phyloP scores from a whole-genome alignment of 495 filamentous ascomycete species.

The Xylaria flabelliformis region DNA sequence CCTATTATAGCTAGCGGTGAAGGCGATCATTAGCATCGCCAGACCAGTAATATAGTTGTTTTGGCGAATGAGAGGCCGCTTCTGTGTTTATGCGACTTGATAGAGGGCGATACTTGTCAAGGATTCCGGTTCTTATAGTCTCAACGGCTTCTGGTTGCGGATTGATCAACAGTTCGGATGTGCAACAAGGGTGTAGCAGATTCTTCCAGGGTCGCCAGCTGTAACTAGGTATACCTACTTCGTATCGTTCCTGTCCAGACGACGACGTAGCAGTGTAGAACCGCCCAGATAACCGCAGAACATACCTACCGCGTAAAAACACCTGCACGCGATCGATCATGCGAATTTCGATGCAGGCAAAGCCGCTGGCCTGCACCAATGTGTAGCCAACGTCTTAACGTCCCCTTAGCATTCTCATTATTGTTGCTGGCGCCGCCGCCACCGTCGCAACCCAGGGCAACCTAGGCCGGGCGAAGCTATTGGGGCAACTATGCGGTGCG shows the following conservation, averaged over 20 bases:
- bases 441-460: constrained; percentile 1
- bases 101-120: constrained; percentile 4
- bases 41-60: constrained; percentile 7
- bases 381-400: background rate
- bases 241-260: background rate
- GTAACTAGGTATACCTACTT: background rate
- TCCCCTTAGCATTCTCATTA: constrained; percentile 6
- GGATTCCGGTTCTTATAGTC: background rate
- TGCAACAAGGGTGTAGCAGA: constrained; percentile 21
- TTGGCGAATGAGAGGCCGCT: constrained; percentile 8
- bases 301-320: constrained; percentile 8
- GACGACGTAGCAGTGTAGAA: background rate
- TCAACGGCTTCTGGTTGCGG: background rate
- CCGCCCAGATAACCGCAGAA: constrained; percentile 1
- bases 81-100: constrained; percentile 19
- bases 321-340: constrained; percentile 23
- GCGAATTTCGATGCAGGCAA: constrained; percentile 13
- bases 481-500: constrained; percentile 13
- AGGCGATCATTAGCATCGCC: constrained; percentile 9
- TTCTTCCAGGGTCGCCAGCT: background rate
- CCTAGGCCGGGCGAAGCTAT: constrained; percentile 5
- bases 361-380: constrained; percentile 17
- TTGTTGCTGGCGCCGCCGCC: background rate
- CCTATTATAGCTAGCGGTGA: background rate
- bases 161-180: constrained; percentile 22